Conservation (phyloP, 2,329 filamentous ascomycete species). For the Fusarium buharicum region DNA sequence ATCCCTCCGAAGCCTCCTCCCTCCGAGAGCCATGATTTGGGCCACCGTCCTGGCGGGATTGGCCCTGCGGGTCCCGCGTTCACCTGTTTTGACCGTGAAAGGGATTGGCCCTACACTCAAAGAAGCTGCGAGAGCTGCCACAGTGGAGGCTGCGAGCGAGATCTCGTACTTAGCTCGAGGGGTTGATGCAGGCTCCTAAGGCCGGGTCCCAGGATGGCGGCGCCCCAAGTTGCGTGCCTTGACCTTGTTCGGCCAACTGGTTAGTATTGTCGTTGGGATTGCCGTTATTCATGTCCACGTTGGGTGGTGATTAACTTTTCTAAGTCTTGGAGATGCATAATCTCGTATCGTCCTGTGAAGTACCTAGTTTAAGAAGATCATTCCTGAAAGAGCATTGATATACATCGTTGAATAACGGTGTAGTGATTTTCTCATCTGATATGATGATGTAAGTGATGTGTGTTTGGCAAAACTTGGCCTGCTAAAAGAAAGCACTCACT, state of each 20-base stretch:
- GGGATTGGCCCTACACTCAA: constrained; percentile 33
- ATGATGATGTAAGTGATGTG: constrained; percentile 1
- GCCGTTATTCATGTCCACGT: constrained; percentile 18
- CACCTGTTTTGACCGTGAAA: constrained; percentile 30
- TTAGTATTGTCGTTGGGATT: constrained; percentile 23
- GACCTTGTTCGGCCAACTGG: constrained; percentile 26
- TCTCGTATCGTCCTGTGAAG: constrained; percentile 12
- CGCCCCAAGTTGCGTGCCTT: constrained; percentile 16
- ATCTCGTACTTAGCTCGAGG: constrained; percentile 41
- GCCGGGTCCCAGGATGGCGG: constrained; percentile 40
- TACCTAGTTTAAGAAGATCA: constrained; percentile 1
- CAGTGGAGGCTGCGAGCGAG: constrained; percentile 29
- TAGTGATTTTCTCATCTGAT: background rate
- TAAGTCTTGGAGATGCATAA: constrained; percentile 7
- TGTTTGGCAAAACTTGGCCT: background rate
- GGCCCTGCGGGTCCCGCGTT: constrained; percentile 22
- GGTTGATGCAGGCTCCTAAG: constrained; percentile 41
- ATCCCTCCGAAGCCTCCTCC: constrained; percentile 39
- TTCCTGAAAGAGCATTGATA: constrained; percentile 8
- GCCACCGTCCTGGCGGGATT: constrained; percentile 38
- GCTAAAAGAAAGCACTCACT: too few relatives aligned
- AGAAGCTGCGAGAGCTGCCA: constrained; percentile 36
- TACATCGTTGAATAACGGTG: background rate
- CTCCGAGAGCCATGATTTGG: constrained; percentile 34
- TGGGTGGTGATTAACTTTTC: constrained; percentile 9